A percentile compares a stretch with the other conserved stretches of the same genome.
These are phyloP conservation scores for Mortierella claussenii DNA, from an alignment of 192 early-diverging fungal genomes.

Conservation along the genomic window DNA sequence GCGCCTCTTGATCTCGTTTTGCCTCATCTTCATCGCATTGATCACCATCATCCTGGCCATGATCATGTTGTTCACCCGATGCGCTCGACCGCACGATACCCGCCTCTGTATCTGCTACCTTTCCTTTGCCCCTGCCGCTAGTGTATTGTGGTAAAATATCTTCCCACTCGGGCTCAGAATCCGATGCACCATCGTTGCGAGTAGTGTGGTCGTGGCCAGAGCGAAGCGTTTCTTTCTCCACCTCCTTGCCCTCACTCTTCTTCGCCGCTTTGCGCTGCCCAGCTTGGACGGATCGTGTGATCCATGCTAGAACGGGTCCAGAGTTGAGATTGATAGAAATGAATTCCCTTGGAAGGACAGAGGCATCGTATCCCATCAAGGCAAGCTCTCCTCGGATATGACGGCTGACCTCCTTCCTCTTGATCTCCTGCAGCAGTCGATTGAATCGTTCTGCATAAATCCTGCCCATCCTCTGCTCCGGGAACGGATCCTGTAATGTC, in stretches of 20 bases:
- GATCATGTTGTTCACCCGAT: neutral
- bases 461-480: slow-evolving; percentile 24
- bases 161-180: slow-evolving; percentile 23
- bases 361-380: slow-evolving; percentile 24
- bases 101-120: too few relatives aligned
- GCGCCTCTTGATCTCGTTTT: neutral
- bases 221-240: neutral
- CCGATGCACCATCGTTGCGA: neutral
- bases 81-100: too few relatives aligned
- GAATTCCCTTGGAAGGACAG: slow-evolving; percentile 22
- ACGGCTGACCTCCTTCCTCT: slow-evolving; percentile 1
- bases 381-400: slow-evolving; percentile 28
- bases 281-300: neutral
- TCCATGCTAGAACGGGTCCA: slow-evolving; percentile 26
- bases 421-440: slow-evolving; percentile 16
- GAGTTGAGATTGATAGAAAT: slow-evolving; percentile 31
- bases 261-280: neutral
- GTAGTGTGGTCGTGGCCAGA: too few relatives aligned
- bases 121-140: neutral
- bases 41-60: too few relatives aligned
- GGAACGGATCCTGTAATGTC: slow-evolving; percentile 10
- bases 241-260: neutral
- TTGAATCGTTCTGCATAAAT: slow-evolving; percentile 37
- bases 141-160: neutral
- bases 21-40: slow-evolving; percentile 10